Base-by-base conservation (phyloP, 768 basidiomycete species). In the Suillus spraguei region DNA sequence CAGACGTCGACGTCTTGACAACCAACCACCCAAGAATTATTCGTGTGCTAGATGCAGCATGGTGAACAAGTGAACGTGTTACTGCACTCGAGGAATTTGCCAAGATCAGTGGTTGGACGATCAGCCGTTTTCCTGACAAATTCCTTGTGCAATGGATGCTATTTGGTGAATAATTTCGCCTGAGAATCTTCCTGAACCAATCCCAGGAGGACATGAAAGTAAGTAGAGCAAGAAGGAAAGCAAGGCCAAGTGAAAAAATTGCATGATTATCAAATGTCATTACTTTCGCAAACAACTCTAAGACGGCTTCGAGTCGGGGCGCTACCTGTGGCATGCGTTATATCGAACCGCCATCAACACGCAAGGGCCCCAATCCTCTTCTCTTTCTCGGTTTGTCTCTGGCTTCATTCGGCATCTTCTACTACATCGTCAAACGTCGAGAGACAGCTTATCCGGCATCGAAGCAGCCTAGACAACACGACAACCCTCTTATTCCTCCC, bases 401-500 rank as follows among this genome's bases (percentile, higher is more conserved):
- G 50, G 74, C 80, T 46, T 87, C 89, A 49, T 87, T 86, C 70
- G 83, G 76, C 41, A 74, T 82, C 1, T 92, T 91, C 73, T 84
- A 78, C 70, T 70, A 76, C 63, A 76, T 90, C 67, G 73, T 86
- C 46, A 85, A 85, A 69, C 76, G 77, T 69, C 81, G 89, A 70
- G 87, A 88, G 71, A 70, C 77, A 63, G 82, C 82, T 1, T 71
- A 82, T 64, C 88, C 91, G 20, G 86, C 87, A 4, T 89, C 88
- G 9, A 76, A 78, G 36, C 85, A 84, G 67, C 86, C 85, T 32
- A 78, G 85, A 58, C 86, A 85, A 64, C 80, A 81, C 74, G 86
- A 89, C 70, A 84, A 87, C 67, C 90, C 87, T 46, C 85, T 88
- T 65, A 76, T 88, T 65, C 87, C 88, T 59, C 86, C 89, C 32